A percentile compares a stretch with the other conserved stretches of the same genome.
phyloP scores from a whole-genome alignment of 495 filamentous ascomycete genomes.

The Aspergillus olivimuriae region DNA sequence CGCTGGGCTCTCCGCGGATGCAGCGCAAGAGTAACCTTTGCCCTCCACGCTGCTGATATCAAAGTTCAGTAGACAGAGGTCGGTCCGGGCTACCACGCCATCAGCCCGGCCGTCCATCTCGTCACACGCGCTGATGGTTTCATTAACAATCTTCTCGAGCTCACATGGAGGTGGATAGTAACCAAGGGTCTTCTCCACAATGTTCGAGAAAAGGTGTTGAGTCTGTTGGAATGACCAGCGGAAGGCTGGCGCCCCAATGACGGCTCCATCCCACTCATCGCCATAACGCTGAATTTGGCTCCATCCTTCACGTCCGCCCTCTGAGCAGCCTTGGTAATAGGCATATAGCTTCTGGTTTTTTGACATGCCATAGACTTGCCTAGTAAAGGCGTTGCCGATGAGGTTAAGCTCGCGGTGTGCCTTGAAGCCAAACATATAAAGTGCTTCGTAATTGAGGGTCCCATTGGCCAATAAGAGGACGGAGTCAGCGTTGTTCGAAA shows the following conservation, averaged over 20 bases:
- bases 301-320: conserved; percentile 34
- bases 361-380: conserved; percentile 27
- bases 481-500: conserved; percentile 28
- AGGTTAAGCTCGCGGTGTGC: conserved; percentile 33
- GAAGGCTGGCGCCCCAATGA: conserved; percentile 47
- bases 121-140: conserved; percentile 47
- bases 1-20: conserved; percentile 27
- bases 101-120: conserved; percentile 45
- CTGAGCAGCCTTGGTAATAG: conserved; percentile 35
- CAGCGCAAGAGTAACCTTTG: conserved; percentile 43
- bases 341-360: conserved; percentile 26
- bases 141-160: conserved; percentile 43
- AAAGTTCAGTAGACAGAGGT: conserved; percentile 44
- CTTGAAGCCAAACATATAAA: conserved; percentile 41
- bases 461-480: conserved; percentile 33
- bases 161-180: conserved; percentile 50
- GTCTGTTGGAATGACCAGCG: conserved; percentile 45
- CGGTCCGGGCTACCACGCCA: conserved; percentile 45
- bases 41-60: conserved; percentile 41
- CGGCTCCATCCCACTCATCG: conserved; percentile 43
- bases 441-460: conserved; percentile 37
- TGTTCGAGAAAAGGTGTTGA: conserved; percentile 37
- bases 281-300: conserved; percentile 48
- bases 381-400: conserved; percentile 27
- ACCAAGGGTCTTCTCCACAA: conserved; percentile 38